phyloP scores from a whole-genome alignment of 331 rosid species.

The Rosa hybrid region DNA sequence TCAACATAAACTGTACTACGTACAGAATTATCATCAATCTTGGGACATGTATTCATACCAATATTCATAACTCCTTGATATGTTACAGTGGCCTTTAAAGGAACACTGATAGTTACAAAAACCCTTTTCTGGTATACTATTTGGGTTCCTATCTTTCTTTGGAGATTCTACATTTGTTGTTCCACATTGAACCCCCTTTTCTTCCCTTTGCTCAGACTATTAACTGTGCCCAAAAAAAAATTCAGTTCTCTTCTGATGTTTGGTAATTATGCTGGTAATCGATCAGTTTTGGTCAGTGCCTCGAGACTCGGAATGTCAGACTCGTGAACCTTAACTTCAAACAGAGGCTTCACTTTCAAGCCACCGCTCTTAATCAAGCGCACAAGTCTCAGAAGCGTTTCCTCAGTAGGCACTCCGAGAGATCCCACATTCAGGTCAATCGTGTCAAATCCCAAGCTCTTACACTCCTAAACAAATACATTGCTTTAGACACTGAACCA shows the following conservation, averaged over 20 bases:
- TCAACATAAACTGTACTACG: neutral
- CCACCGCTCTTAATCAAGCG: slow-evolving; percentile 82
- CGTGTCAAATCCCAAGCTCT: slow-evolving; percentile 85
- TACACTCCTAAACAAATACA: slow-evolving; percentile 60
- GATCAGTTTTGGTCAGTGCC: neutral
- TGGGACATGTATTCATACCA: neutral
- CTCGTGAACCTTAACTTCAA: slow-evolving; percentile 67
- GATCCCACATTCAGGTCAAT: slow-evolving; percentile 72
- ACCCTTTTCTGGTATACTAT: neutral
- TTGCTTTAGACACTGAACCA: neutral
- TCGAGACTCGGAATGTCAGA: slow-evolving; percentile 80
- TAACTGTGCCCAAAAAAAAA: neutral
- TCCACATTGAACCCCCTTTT: neutral
- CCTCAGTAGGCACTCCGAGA: slow-evolving; percentile 85
- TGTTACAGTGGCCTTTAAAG: neutral
- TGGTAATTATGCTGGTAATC: neutral
- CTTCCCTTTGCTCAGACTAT: neutral
- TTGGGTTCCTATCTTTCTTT: neutral
- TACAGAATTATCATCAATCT: neutral
- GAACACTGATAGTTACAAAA: neutral
- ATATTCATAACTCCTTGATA: too few relatives aligned
- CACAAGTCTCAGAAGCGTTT: slow-evolving; percentile 70
- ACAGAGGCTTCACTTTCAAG: slow-evolving; percentile 71
- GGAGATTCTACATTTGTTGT: neutral
- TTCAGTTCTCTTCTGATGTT: neutral